Conservation (phyloP, 352 stramenopile species). For the Phytophthora boehmeriae region DNA sequence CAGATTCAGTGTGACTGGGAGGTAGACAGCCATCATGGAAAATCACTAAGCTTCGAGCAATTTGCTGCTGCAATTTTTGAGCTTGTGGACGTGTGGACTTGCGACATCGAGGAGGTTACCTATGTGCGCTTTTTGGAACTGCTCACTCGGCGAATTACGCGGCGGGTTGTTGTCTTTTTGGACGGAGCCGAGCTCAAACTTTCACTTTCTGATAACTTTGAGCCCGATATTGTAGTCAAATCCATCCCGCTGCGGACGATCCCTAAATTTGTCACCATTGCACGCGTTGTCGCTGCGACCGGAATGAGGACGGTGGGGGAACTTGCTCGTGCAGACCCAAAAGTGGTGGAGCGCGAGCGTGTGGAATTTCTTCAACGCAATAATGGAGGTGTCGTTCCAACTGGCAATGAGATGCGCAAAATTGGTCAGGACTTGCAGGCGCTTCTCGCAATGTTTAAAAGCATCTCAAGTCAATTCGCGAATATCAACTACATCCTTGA, state of each 20-base stretch:
- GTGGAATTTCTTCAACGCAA: slow-evolving; percentile 56
- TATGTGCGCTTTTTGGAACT: slow-evolving; percentile 75
- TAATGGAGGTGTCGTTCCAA: slow-evolving; percentile 11
- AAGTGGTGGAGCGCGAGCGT: slow-evolving; percentile 58
- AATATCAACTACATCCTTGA: slow-evolving; percentile 50
- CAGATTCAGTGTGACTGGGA: slow-evolving; percentile 85
- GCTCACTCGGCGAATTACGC: slow-evolving; percentile 65
- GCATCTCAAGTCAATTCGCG: slow-evolving; percentile 61
- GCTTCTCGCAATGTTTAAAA: slow-evolving; percentile 66
- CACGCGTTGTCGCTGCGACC: slow-evolving; percentile 51
- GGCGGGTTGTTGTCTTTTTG: slow-evolving; percentile 74
- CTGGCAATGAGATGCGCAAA: slow-evolving; percentile 41
- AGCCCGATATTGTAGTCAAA: slow-evolving; percentile 76
- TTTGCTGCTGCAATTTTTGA: slow-evolving; percentile 79
- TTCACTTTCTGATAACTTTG: slow-evolving; percentile 76
- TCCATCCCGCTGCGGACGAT: slow-evolving; percentile 76
- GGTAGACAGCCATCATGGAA: slow-evolving; percentile 69
- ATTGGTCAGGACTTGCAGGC: slow-evolving; percentile 65
- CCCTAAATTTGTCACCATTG: slow-evolving; percentile 63
- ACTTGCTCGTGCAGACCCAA: slow-evolving; percentile 57
- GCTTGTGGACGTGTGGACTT: slow-evolving; percentile 84
- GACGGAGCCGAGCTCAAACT: slow-evolving; percentile 73
- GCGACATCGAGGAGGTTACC: slow-evolving; percentile 69
- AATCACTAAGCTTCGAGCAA: slow-evolving; percentile 59
- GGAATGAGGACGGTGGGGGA: slow-evolving; percentile 72